phyloP scores from a whole-genome alignment of 2,329 filamentous ascomycete genomes.

The Paraconiothyrium brasiliense region DNA sequence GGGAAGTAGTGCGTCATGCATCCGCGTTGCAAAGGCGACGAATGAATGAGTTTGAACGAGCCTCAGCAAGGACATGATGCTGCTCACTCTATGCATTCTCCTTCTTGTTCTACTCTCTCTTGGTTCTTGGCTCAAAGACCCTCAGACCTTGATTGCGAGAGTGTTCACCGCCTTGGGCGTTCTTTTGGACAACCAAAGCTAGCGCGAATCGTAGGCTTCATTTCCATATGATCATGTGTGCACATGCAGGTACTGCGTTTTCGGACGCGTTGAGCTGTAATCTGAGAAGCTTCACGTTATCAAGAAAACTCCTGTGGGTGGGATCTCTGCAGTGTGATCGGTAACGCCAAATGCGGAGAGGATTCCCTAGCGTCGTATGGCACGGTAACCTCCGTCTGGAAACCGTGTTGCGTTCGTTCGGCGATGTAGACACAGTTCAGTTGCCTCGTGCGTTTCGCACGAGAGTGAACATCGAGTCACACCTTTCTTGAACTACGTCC shows the following conservation, averaged over 20 bases:
- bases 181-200: too few relatives aligned
- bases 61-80: too few relatives aligned
- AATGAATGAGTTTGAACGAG: too few relatives aligned
- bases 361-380: slow-evolving; percentile 1
- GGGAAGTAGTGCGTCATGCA: too few relatives aligned
- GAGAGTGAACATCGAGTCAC: not conserved
- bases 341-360: slow-evolving; percentile 1
- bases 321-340: not conserved
- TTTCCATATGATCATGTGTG: too few relatives aligned
- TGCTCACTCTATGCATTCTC: too few relatives aligned
- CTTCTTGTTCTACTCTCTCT: too few relatives aligned
- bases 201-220: too few relatives aligned
- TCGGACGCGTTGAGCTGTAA: not conserved
- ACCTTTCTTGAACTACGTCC: not conserved
- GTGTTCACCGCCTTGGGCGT: too few relatives aligned
- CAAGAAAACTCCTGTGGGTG: not conserved
- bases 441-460: not conserved
- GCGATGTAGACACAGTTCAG: not conserved
- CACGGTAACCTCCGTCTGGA: not conserved
- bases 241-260: not conserved
- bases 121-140: too few relatives aligned
- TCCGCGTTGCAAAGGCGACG: too few relatives aligned
- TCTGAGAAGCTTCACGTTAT: not conserved
- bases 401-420: not conserved
- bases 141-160: too few relatives aligned